Percentiles rank a stretch among this genome's conserved stretches.
Evolutionary conservation across 1,284 basidiomycete species (phyloP).

Genomic region (Austropuccinia psidii): DNA sequence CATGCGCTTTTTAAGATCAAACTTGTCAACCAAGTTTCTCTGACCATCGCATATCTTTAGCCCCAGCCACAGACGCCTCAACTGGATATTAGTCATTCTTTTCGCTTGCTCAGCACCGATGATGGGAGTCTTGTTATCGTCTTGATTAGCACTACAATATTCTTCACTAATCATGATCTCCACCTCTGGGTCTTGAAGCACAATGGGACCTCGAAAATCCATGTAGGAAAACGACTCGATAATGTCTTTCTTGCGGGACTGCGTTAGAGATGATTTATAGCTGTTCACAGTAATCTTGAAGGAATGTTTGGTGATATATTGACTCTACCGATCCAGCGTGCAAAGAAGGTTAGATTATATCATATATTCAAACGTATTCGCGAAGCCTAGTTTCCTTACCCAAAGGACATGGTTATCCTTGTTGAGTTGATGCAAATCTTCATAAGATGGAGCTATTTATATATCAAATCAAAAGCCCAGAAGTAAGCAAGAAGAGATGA

Average conservation of each 20-base stretch:
- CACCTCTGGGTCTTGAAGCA: conserved; percentile 72
- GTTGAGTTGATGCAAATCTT: conserved; percentile 19
- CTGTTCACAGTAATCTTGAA: conserved; percentile 74
- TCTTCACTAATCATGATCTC: conserved; percentile 79
- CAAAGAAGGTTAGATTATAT: not conserved
- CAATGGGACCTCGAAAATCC: conserved; percentile 70
- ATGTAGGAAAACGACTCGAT: conserved; percentile 81
- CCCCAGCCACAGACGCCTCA: conserved; percentile 38
- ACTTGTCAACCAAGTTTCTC: conserved; percentile 46
- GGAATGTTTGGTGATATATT: conserved; percentile 49
- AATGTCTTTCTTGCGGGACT: conserved; percentile 52
- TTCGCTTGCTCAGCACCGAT: not conserved
- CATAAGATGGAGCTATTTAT: conserved; percentile 10
- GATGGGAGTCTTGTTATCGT: conserved; percentile 14
- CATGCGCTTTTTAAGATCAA: conserved; percentile 73
- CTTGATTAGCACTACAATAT: conserved; percentile 54
- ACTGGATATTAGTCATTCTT: conserved; percentile 28
- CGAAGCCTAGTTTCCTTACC: not conserved
- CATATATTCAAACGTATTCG: not conserved
- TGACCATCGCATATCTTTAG: conserved; percentile 42
- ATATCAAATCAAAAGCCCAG: not conserved
- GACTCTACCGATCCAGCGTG: not conserved
- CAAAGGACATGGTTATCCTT: conserved; percentile 1
- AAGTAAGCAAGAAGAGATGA: not conserved
- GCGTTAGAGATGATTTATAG: conserved; percentile 66